These are phyloP conservation scores for Hyaloscypha bicolor DNA, from an alignment of 495 filamentous ascomycete species.

Conservation along the genomic window DNA sequence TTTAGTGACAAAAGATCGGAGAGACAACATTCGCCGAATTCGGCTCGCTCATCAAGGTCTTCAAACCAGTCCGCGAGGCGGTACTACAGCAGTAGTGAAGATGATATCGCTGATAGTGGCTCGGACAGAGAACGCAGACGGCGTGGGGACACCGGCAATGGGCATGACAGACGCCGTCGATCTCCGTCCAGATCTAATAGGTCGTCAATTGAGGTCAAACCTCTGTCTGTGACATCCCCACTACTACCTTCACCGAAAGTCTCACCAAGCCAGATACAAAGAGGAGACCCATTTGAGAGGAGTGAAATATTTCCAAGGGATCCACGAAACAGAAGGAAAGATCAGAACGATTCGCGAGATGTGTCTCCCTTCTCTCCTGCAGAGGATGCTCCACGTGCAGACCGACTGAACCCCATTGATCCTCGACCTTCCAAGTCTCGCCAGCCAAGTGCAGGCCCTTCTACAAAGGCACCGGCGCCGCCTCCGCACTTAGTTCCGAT, in stretches of 20 bases:
- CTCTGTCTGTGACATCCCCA: conserved; percentile 22
- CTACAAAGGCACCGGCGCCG: conserved; percentile 14
- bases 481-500: conserved; percentile 20
- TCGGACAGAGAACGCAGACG: conserved; percentile 18
- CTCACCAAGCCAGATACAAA: conserved; percentile 25
- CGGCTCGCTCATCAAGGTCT: conserved; percentile 22
- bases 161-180: conserved; percentile 11
- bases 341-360: conserved; percentile 13
- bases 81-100: conserved; percentile 31
- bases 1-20: conserved; percentile 10
- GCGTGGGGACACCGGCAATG: conserved; percentile 1
- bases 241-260: conserved; percentile 31
- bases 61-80: conserved; percentile 17
- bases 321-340: not conserved
- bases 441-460: conserved; percentile 20
- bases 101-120: conserved; percentile 29
- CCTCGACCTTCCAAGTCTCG: conserved; percentile 19
- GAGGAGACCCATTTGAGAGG: conserved; percentile 21
- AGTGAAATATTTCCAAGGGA: conserved; percentile 20
- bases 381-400: conserved; percentile 20
- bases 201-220: conserved; percentile 21
- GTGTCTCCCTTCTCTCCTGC: conserved; percentile 23
- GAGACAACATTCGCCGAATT: conserved; percentile 11
- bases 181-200: conserved; percentile 25
- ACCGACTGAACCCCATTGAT: conserved; percentile 27